Conservation (phyloP, 192 early-diverging fungal species). For the Piromyces finnis region DNA sequence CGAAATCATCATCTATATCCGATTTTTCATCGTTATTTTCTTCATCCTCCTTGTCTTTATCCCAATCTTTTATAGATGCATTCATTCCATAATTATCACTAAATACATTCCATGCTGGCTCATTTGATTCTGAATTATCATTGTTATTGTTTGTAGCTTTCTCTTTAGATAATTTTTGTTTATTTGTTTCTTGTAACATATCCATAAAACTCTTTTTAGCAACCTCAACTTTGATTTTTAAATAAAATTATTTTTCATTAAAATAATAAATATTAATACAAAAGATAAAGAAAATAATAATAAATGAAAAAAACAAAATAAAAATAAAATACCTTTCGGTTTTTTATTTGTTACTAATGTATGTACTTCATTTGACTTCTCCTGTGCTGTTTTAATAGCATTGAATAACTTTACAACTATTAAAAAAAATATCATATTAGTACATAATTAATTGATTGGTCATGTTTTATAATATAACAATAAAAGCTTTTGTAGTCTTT, state of each 20-base stretch:
- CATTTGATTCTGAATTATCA: background rate
- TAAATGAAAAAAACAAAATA: too few species aligned
- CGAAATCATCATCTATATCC: too few species aligned
- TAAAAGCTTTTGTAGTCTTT: too few species aligned
- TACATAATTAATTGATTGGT: too few species aligned
- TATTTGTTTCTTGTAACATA: background rate
- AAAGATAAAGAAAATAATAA: too few species aligned
- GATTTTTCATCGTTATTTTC: too few species aligned
- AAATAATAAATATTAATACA: too few species aligned
- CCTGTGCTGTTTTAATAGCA: slow-evolving; percentile 76
- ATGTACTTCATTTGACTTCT: slow-evolving; percentile 45
- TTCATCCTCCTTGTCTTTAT: background rate
- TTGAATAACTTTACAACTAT: slow-evolving; percentile 87
- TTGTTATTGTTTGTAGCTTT: background rate
- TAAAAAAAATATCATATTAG: too few species aligned
- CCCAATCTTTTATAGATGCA: background rate
- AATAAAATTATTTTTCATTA: too few species aligned
- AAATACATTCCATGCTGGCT: background rate
- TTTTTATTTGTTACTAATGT: slow-evolving; percentile 21
- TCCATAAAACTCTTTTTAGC: background rate
- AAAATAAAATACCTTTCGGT: background rate
- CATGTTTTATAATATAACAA: background rate
- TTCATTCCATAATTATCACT: background rate
- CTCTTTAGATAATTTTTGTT: background rate
- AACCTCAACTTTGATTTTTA: background rate